Evolutionary conservation across 768 basidiomycete genomes (phyloP).

Genomic region (Boletus sensibilis): DNA sequence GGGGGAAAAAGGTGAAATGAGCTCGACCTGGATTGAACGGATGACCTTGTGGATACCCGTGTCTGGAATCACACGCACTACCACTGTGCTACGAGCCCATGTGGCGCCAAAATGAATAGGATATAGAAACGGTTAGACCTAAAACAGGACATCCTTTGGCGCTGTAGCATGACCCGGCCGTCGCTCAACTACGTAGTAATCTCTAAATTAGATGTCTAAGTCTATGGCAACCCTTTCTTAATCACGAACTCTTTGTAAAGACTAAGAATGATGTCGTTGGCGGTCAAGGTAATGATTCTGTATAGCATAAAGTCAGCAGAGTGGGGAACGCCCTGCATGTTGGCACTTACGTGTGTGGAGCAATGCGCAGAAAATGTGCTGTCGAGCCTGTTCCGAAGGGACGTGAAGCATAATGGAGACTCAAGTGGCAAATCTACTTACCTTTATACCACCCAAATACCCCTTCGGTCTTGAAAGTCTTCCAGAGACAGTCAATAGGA

Average conservation of each 20-base stretch:
- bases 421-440: constrained; percentile 18
- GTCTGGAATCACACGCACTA: constrained; percentile 36
- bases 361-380: constrained; percentile 90
- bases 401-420: neutral
- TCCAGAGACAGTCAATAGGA: constrained; percentile 96
- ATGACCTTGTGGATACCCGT: constrained; percentile 40
- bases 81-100: constrained; percentile 31
- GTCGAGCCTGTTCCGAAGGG: constrained; percentile 62
- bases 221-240: constrained; percentile 11
- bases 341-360: constrained; percentile 77
- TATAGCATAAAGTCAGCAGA: constrained; percentile 1
- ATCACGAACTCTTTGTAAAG: constrained; percentile 53
- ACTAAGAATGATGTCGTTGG: constrained; percentile 75
- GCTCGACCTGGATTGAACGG: constrained; percentile 46
- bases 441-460: constrained; percentile 96
- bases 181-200: neutral
- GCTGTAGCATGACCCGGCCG: too few species aligned
- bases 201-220: neutral
- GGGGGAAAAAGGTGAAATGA: constrained; percentile 20
- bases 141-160: neutral
- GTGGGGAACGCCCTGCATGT: neutral
- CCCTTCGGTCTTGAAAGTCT: constrained; percentile 90
- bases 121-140: too few species aligned
- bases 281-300: constrained; percentile 88
- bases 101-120: neutral